These are phyloP conservation scores for Neurospora terricola DNA, from an alignment of 495 filamentous ascomycete genomes.

Conservation along the genomic window DNA sequence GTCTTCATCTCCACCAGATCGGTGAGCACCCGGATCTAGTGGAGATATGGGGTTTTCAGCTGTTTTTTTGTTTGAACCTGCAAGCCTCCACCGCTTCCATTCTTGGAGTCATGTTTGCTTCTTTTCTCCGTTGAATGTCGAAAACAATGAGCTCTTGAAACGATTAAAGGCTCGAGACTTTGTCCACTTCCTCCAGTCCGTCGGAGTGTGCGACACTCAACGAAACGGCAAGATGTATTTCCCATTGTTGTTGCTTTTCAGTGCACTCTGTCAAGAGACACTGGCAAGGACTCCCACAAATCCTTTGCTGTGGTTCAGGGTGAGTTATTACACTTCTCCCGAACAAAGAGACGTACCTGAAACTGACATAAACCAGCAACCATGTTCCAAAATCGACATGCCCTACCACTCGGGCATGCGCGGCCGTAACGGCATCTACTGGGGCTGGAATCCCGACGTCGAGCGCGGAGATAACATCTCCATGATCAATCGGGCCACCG, in stretches of 20 bases:
- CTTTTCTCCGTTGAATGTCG: neutral
- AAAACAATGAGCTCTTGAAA: neutral
- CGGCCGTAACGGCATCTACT: slow-evolving; percentile 5
- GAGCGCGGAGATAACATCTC: neutral
- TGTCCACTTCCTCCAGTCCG: neutral
- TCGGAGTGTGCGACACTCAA: neutral
- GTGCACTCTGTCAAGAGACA: neutral
- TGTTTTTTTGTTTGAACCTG: neutral
- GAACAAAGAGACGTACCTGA: neutral
- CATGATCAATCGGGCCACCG: neutral
- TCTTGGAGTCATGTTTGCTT: neutral
- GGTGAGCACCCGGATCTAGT: neutral
- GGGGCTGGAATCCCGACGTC: slow-evolving; percentile 6
- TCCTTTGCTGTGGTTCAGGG: neutral
- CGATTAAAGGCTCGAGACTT: neutral
- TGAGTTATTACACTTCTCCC: neutral
- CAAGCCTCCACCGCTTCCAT: neutral
- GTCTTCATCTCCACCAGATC: neutral
- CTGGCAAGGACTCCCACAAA: neutral
- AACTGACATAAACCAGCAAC: neutral
- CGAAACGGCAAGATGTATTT: neutral
- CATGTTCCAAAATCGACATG: neutral
- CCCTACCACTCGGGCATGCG: neutral
- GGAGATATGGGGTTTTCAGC: neutral
- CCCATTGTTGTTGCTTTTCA: neutral